Base-by-base conservation (phyloP, 768 basidiomycete species). In the Tricholoma sp. region DNA sequence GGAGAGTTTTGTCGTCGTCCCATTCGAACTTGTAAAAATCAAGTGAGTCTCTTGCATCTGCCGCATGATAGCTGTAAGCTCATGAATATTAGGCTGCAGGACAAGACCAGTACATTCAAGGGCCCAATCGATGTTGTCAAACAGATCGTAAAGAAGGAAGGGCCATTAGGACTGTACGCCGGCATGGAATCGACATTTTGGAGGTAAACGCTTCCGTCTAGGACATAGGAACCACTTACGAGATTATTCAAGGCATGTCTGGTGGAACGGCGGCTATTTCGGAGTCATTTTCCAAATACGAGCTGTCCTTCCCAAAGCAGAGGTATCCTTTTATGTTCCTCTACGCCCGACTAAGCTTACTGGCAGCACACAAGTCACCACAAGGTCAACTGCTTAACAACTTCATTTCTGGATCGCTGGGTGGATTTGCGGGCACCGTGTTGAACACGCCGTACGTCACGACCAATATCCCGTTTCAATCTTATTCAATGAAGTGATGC, bases 121-220 rank as follows among this genome's bases (percentile, higher is more conserved):
- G 96, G 97, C 3, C 95, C 97, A 0, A 80, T 94, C 68, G 95
- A 96, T 57, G 96, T 96, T 13, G 81, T 99, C 15, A 86, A 80
- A 61, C 85, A 91, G 62, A 77, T 94, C 29, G 69, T 97, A 49
- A 78, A 70, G 63, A 88, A 86, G 57, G 86, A 92, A 33, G 96
- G 96, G 29, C 50, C 89, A 4, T 72, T 98, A 0, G 95, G 93
- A 17, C 72, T 98, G 24, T 98, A 98, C 66, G 84, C 84, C 20
- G 95, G 97, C 34, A 95, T 98, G 89, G 97, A 98, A 68, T 83
- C 93, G 11, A 98, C 96, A 2, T 96, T 98, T 75, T 98, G 96
- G 96, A 83, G 95, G 91, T 91, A 54, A 34, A 74, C 39, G 18
- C 47, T n/a, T 18, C 52, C 44, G n/a, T 47, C n/a, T 42, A 9